Conservation (phyloP, 257 asterid species). For the Penstemon davidsonii region DNA sequence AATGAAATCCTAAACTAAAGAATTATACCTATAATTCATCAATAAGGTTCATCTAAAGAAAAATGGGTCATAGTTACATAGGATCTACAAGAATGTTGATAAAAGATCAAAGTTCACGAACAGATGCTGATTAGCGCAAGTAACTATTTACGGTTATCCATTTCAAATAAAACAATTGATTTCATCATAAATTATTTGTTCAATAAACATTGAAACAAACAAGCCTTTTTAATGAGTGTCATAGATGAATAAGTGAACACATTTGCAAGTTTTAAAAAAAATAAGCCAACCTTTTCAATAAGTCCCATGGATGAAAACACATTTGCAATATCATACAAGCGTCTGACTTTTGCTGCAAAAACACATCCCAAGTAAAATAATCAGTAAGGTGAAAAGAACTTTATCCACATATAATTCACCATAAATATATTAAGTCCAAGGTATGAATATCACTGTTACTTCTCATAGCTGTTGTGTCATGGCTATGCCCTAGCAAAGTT, state of each 20-base stretch:
- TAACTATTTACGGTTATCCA: neutral
- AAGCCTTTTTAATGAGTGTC: slow-evolving; percentile 5
- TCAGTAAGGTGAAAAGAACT: neutral
- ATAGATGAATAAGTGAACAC: neutral
- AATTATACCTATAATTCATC: too few relatives aligned
- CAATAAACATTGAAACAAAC: neutral
- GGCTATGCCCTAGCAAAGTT: slow-evolving; percentile 56
- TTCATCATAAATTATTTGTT: neutral
- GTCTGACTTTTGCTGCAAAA: slow-evolving; percentile 66
- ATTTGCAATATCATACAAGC: slow-evolving; percentile 70
- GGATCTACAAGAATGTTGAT: too few relatives aligned
- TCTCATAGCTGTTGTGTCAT: slow-evolving; percentile 49
- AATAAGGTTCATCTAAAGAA: too few relatives aligned
- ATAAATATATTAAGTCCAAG: slow-evolving; percentile 19
- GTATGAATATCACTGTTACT: slow-evolving; percentile 43
- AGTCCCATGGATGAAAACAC: slow-evolving; percentile 63
- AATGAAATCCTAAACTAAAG: neutral
- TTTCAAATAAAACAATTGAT: neutral
- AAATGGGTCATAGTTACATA: too few relatives aligned
- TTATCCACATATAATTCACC: slow-evolving; percentile 14
- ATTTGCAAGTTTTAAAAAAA: slow-evolving; percentile 4
- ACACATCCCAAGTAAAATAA: slow-evolving; percentile 4
- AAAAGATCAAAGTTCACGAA: too few relatives aligned
- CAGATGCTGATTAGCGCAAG: neutral
- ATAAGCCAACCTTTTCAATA: slow-evolving; percentile 61